Evolutionary conservation across 2,329 filamentous ascomycete species (phyloP), one percentile per base, ranked within the genome.

Genomic region (Calonectria pseudoreteaudii): DNA sequence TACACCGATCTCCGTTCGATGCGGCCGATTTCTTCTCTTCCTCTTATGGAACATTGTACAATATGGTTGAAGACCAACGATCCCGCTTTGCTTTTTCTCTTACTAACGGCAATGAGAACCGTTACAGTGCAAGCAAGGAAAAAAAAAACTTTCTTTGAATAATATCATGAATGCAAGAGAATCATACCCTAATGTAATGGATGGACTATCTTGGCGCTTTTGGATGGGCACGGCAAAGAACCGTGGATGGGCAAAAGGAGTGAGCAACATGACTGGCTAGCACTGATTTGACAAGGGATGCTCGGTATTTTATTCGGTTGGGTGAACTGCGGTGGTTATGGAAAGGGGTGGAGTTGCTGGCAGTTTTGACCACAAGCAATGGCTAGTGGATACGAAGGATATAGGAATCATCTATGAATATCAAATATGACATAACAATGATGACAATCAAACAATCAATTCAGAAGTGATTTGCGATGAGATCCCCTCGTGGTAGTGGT

Each of bases 131-230:
- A 38, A 75, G 72, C 75, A 69, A 78, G 71, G 36, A 58, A 49
- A 49, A 34, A 30, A 31, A 56, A 50, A 60, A n/a, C n/a, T 62
- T 66, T 73, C 74, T 73, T 69, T 68, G 30, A 74, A 70, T 77
- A 70, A 76, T 36, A 41, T 77, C 49, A 80, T 70, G 78, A 77
- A 79, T 80, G 75, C 74, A 79, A 64, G 71, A 44, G 56, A 74
- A 78, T 73, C 79, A 80, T 77, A 78, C 75, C 78, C 78, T 81
- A 81, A 81, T 81, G 77, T 81, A 81, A 81, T 81, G 79, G 73
- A 76, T 74, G 76, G 66, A 74, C 66, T 74, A 68, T 75, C 71
- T 70, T 74, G 78, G 79, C 77, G 79, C 79, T 80, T 73, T 74
- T 60, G 74, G 66, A 71, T 75, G 66, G 64, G 68, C 72, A 72